Evolutionary conservation across 208 protist genomes (phyloP).

Genomic region (Vickermania ingenoplastis): DNA sequence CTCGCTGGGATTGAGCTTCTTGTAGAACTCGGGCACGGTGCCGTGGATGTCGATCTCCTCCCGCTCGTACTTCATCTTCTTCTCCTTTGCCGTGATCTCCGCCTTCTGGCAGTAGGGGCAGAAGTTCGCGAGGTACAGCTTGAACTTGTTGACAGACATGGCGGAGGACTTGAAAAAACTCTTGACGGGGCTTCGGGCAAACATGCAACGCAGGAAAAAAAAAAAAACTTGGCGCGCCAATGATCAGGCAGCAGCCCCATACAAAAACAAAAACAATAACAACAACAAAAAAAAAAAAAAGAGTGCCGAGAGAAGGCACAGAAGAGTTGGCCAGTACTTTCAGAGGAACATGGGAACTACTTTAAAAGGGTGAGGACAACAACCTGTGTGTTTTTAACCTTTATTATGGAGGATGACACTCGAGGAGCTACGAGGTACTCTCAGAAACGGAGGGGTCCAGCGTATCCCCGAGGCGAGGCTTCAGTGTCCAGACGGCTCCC

Average conservation of each 20-base stretch:
- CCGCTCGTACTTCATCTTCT: conserved; percentile 33
- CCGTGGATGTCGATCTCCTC: conserved; percentile 34
- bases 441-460: too few species aligned
- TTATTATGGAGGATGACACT: too few species aligned
- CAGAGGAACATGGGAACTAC: too few species aligned
- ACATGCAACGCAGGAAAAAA: conserved; percentile 11
- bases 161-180: background rate
- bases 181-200: conserved; percentile 3
- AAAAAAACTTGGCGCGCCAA: conserved; percentile 4
- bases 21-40: conserved; percentile 65
- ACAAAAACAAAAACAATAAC: background rate
- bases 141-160: conserved; percentile 43
- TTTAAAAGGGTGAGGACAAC: too few species aligned
- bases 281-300: too few species aligned
- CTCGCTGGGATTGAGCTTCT: conserved; percentile 58
- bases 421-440: too few species aligned
- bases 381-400: too few species aligned
- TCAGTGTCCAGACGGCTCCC: background rate
- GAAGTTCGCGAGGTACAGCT: conserved; percentile 35
- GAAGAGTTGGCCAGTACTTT: too few species aligned
- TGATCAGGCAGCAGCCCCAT: background rate
- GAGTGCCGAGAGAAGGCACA: too few species aligned
- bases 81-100: conserved; percentile 47
- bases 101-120: conserved; percentile 71
- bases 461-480: background rate